These are phyloP conservation scores for Leishmania martiniquensis DNA, from an alignment of 208 protist genomes.

Conservation along the genomic window DNA sequence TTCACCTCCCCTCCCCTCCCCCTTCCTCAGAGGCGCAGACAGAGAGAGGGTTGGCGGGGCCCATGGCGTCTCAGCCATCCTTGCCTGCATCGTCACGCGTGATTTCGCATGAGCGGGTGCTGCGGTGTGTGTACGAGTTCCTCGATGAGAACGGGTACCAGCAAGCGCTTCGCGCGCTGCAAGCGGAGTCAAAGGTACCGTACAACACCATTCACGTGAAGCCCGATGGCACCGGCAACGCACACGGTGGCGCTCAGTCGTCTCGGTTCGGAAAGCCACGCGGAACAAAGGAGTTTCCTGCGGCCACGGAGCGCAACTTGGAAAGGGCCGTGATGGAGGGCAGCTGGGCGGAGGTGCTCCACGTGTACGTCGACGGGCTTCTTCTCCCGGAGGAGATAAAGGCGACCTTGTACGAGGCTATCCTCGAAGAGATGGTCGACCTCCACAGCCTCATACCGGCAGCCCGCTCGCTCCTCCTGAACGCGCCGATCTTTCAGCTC, in stretches of 20 bases:
- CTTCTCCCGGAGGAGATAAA: conserved; percentile 74
- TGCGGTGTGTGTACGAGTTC: conserved; percentile 76
- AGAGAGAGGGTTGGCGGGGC: not conserved
- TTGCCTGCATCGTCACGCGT: conserved; percentile 28
- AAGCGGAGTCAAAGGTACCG: conserved; percentile 78
- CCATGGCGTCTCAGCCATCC: not conserved
- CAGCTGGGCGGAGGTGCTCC: conserved; percentile 73
- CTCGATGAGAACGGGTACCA: conserved; percentile 69
- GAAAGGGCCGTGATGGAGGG: conserved; percentile 66
- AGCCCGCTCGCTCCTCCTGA: conserved; percentile 70
- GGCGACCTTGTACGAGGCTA: conserved; percentile 71
- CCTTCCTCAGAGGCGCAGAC: not conserved
- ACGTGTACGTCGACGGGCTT: conserved; percentile 61
- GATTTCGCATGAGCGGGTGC: conserved; percentile 62
- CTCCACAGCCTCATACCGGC: conserved; percentile 66
- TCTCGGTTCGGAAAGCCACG: not conserved
- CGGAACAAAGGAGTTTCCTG: conserved; percentile 3
- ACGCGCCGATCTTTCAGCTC: conserved; percentile 70
- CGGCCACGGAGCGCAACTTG: conserved; percentile 36
- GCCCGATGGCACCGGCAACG: not conserved
- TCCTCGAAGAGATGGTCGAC: conserved; percentile 81
- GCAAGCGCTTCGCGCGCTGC: conserved; percentile 62
- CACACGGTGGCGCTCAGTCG: not conserved
- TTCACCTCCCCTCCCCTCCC: no score
- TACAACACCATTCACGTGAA: conserved; percentile 75